phyloP scores from a whole-genome alignment of 2,329 filamentous ascomycete genomes.

The Zelopaecilomyces penicillatus region DNA sequence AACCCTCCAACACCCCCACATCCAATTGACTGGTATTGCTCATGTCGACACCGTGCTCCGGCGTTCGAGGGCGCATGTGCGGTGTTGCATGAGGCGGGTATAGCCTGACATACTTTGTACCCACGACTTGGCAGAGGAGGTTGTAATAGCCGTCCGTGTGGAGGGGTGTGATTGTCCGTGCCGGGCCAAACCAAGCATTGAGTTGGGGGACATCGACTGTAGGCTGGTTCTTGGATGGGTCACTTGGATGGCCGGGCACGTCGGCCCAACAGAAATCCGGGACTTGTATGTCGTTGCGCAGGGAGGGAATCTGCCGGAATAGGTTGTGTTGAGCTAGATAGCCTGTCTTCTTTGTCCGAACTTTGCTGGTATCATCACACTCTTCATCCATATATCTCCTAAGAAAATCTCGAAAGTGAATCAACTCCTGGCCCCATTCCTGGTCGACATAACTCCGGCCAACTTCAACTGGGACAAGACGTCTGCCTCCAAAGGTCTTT shows the following conservation, averaged over 20 bases:
- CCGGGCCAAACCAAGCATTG: slow-evolving; percentile 90
- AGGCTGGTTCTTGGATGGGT: slow-evolving; percentile 26
- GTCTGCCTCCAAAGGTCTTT: slow-evolving; percentile 64
- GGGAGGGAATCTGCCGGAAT: slow-evolving; percentile 68
- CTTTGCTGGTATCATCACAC: neutral
- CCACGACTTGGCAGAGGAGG: slow-evolving; percentile 80
- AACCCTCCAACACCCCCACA: slow-evolving; percentile 59
- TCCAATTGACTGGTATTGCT: slow-evolving; percentile 80
- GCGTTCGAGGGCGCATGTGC: slow-evolving; percentile 51
- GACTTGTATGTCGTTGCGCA: slow-evolving; percentile 66
- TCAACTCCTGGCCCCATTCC: slow-evolving; percentile 74
- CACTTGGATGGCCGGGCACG: slow-evolving; percentile 48
- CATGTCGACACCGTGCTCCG: slow-evolving; percentile 75
- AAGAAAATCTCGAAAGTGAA: slow-evolving; percentile 67
- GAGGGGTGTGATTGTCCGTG: slow-evolving; percentile 79
- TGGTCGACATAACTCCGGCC: slow-evolving; percentile 82
- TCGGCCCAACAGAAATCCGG: slow-evolving; percentile 79
- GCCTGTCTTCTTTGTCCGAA: slow-evolving; percentile 35
- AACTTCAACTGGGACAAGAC: slow-evolving; percentile 79
- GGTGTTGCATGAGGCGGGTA: slow-evolving; percentile 61
- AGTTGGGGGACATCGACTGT: slow-evolving; percentile 54
- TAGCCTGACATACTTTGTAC: slow-evolving; percentile 82
- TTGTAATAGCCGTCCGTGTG: slow-evolving; percentile 96
- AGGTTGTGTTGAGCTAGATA: slow-evolving; percentile 93
- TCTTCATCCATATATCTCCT: slow-evolving; percentile 43